Evolutionary conservation across 2,329 filamentous ascomycete species (phyloP), one percentile per base, ranked within the genome.

Genomic region (Ceratocystis variospora): DNA sequence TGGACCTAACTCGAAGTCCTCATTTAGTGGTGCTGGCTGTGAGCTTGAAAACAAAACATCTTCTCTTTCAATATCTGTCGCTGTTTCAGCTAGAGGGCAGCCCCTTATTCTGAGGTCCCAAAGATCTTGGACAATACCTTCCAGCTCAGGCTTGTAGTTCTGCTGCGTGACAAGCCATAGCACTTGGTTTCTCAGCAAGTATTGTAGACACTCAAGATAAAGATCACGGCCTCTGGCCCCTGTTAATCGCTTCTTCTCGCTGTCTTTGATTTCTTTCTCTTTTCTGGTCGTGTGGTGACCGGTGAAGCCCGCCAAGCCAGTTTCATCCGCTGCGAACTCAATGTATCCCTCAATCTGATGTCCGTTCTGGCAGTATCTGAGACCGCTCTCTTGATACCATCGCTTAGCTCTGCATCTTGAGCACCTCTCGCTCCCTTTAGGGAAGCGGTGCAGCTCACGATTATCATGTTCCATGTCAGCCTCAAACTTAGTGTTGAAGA

Each of bases 101-200:
- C 76, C 76, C 46, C 81, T 76, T 1, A 80, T 77, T 4, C 90
- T 83, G 63, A 96, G 77, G 64, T 87, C 81, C 93, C 94, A 99
- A 15, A 99, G 81, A 73, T 96, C 91, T 67, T 86, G 84, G 4
- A 95, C 85, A 8, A 96, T 79, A 6, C 78, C 86, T 78, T 96
- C 90, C 12, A 96, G 79, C 71, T 96, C 87, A 3, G 79, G 74
- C 1, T 87, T 86, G 61, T 94, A 80, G 0, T 82, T 81, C 73
- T 86, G 85, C 5, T 80, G 77, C 25, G 82, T 77, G 15, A 96
- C 78, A 37, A 97, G 78, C 80, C 87, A 92, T 72, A 83, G 76
- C 17, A 90, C 77, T 77, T 97, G 93, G 72, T 88, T 89, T 73
- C 91, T 85, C 33, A 99, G 77, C 61, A 97, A 81, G 41, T 96